Evolutionary conservation across 2,329 filamentous ascomycete species (phyloP).

Genomic region (Nothophoma quercina): DNA sequence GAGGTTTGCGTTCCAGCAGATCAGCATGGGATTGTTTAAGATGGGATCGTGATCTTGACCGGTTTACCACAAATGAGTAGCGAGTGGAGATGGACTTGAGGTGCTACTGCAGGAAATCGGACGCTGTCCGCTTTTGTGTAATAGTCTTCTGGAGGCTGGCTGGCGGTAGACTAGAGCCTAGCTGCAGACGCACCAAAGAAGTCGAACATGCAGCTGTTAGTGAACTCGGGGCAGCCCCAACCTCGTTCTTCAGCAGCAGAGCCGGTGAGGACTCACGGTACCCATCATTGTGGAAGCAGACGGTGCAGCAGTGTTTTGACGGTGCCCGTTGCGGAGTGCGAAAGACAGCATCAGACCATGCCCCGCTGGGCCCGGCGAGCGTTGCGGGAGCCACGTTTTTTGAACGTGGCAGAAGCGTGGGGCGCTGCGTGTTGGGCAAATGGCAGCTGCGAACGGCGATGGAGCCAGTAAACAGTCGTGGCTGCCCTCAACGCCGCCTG

Average conservation of each 20-base stretch:
- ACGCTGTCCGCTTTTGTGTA: conserved; percentile 8
- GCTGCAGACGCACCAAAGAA: conserved; percentile 25
- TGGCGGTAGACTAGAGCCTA: conserved; percentile 18
- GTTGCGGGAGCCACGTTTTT: conserved; percentile 25
- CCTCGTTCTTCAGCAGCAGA: neutral
- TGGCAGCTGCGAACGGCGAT: conserved; percentile 16
- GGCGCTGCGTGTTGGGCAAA: conserved; percentile 20
- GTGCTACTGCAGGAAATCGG: conserved; percentile 2
- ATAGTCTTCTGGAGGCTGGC: conserved; percentile 4
- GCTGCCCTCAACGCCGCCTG: conserved; percentile 10
- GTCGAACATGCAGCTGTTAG: conserved; percentile 23
- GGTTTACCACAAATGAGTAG: neutral
- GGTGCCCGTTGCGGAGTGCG: neutral
- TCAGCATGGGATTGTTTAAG: neutral
- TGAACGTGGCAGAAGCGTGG: conserved; percentile 33
- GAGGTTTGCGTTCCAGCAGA: neutral
- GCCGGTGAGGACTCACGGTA: neutral
- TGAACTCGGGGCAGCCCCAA: conserved; percentile 2
- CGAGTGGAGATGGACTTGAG: neutral
- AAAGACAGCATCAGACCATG: conserved; percentile 5
- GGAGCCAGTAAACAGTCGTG: conserved; percentile 5
- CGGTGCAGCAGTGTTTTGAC: conserved; percentile 5
- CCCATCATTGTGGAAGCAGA: neutral
- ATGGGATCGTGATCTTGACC: neutral
- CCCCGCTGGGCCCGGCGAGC: conserved; percentile 1